Base-by-base conservation (phyloP, 257 asterid genomes). In the Penstemon newberryi region DNA sequence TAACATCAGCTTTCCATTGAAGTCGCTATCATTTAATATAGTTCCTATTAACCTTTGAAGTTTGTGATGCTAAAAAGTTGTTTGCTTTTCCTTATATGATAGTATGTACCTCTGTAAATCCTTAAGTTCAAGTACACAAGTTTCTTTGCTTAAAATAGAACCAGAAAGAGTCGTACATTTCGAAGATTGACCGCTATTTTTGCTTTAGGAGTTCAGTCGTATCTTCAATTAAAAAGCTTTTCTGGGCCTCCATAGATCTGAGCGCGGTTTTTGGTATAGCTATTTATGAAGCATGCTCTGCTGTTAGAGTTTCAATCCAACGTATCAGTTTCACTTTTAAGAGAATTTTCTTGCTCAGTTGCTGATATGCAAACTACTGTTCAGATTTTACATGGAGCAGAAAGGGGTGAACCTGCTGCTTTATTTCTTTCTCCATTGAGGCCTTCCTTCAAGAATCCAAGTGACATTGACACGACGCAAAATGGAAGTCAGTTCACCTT, bases 321-420 rank as follows among this genome's bases (percentile, higher is more conserved):
- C 2, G 33, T 25, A 25, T 25, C 33, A 25, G 33, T 46, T 70
- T 39, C 41, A 37, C 12, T 65, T 60, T 0, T 25, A 53, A 64
- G 6, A 51, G 25, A 67, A 39, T 3, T 15, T 65, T 56, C 5
- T 25, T 56, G 61, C 9, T 53, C 65, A 61, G 60, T 64, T 69
- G 59, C 78, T 89, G 73, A 87, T 56, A 41, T 63, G 56, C 58
- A 7, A 41, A 43, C 66, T 73, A 56, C 61, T 70, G 54, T 77
- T 73, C 92, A 93, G 99, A 92, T 85, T 80, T 75, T 93, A 69
- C 96, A 82, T 60, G 97, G 99, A 65, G 91, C 89, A 45, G 99
- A 93, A 82, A 80, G 87, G 81, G 96, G 96, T 67, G 99, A 93
- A 83, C 72, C 90, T 74, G 80, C 78, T 74, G 95, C 97, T 54